Conservation (phyloP, 2,329 filamentous ascomycete species). For the Aspergillus ustus region DNA sequence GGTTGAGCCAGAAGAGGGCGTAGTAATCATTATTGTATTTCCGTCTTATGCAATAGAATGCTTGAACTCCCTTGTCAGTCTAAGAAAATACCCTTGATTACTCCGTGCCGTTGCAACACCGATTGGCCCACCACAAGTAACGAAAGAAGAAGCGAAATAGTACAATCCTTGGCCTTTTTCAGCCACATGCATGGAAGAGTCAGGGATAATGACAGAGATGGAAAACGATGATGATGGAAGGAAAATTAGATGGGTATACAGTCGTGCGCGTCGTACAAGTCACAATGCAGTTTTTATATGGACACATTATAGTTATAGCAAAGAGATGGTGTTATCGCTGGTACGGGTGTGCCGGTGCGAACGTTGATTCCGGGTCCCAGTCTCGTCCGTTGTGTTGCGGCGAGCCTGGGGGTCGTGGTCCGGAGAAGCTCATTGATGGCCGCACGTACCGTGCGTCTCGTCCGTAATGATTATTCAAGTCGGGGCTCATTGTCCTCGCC, state of each 20-base stretch:
- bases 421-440: conserved; percentile 55
- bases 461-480: conserved; percentile 38
- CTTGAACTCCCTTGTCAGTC: not conserved
- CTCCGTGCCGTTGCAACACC: conserved; percentile 5
- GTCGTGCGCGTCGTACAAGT: conserved; percentile 17
- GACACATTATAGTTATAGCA: not conserved
- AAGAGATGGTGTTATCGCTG: conserved; percentile 6
- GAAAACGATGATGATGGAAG: not conserved
- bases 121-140: not conserved
- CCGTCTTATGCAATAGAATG: not conserved
- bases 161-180: not conserved
- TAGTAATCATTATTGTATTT: not conserved
- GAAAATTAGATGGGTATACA: conserved; percentile 13
- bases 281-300: conserved; percentile 16
- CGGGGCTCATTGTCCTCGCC: conserved; percentile 23
- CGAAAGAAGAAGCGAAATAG: conserved; percentile 5
- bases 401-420: conserved; percentile 48
- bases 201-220: conserved; percentile 1
- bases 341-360: conserved; percentile 30
- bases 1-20: not conserved
- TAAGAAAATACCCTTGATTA: not conserved
- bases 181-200: not conserved
- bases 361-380: conserved; percentile 45
- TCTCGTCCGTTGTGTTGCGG: conserved; percentile 30
- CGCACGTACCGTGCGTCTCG: conserved; percentile 53